Percentiles rank a stretch among this genome's conserved stretches.
These are phyloP conservation scores for Zea mays DNA, from an alignment of 176 grass and related monocot species.

Conservation along the genomic window Zm-B73-REFERENCE-NAM-5.0 NC_050102.1:148846001-148846500, in stretches of 20 bases:
- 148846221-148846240: constrained; percentile 11
- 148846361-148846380: constrained; percentile 60
- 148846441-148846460: constrained; percentile 97
- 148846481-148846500: constrained; percentile 75
- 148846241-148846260: constrained; percentile 17
- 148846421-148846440: constrained; percentile 65
- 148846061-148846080: constrained; percentile 49
- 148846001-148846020: not conserved
- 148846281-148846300: constrained; percentile 75
- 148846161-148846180: constrained; percentile 88
- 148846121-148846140: constrained; percentile 97
- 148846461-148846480: constrained; percentile 61
- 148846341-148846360: constrained; percentile 50
- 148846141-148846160: constrained; percentile 94
- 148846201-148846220: constrained; percentile 29
- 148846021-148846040: not conserved
- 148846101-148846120: constrained; percentile 93
- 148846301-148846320: constrained; percentile 66
- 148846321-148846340: constrained; percentile 51
- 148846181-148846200: constrained; percentile 91
- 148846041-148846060: constrained; percentile 1
- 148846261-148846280: constrained; percentile 68
- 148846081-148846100: constrained; percentile 98
- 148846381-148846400: constrained; percentile 47
- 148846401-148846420: constrained; percentile 47